Base-by-base conservation (phyloP, 805 yeast genomes). In the Yamadazyma laniorum region DNA sequence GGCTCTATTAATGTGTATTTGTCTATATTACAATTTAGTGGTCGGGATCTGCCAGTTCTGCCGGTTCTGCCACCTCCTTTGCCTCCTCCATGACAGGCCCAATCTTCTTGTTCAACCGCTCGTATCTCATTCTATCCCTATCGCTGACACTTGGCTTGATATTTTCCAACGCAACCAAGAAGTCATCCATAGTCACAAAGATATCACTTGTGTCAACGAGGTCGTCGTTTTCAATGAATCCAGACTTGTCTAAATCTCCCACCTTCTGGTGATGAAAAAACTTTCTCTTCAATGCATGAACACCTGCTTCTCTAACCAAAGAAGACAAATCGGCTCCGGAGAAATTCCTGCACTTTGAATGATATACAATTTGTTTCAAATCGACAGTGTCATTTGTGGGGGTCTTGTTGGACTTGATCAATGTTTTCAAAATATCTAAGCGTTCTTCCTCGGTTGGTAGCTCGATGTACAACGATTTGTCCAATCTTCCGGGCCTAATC, bases 271-370 rank as follows among this genome's bases (percentile, higher is more conserved):
- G 63, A 13, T 50, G 51, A 59, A 84, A 85, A 47, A 85, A 82
- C 50, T 75, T 80, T 58, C 80, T 79, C 58, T 88, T 85, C 58
- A 90, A 71, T 1, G 97, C 95, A 35, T 77, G 65, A 5, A 89
- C 93, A 49, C 95, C 89, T n/a, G 98, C 95, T 56, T 93, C 98
- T 52, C 96, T 74, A 1, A 86, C 91, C 40, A 93, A 65, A 3
- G 96, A 88, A 1, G 95, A 88, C 40, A 93, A 71, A 70, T 93
- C 99, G 0, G 99, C 99, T 56, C 99, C 99, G 3, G 95, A 85
- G 57, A 87, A 93, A 63, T 88, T 91, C 44, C 86, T 72, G 63
- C 96, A 85, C 50, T 90, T 75, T 44, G 77, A 82, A 59, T 88
- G 95, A 26, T 74, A 70, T 0, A 95, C 89, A 37, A 91, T 69